These are phyloP conservation scores for Asterochloris erici DNA, from an alignment of 139 green algal species.

Conservation along the genomic window DNA sequence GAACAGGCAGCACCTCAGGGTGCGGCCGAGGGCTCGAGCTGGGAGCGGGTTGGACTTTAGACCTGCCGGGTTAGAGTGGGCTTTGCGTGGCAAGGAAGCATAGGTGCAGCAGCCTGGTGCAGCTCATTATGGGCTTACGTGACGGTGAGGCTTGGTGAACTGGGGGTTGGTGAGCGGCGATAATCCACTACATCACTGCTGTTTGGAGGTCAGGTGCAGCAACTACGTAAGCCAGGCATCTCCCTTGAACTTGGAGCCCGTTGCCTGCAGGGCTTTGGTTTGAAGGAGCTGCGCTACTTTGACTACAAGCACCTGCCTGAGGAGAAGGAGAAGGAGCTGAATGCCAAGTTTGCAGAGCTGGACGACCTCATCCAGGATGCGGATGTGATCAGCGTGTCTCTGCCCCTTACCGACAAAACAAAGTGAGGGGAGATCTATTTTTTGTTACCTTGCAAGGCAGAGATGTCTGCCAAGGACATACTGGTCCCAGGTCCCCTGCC, in stretches of 20 bases:
- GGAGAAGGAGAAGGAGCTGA: conserved; percentile 17
- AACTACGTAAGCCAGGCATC: neutral
- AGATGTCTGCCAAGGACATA: neutral
- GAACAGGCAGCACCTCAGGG: no score
- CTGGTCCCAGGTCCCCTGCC: neutral
- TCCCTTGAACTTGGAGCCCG: neutral
- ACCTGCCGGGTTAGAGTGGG: no score
- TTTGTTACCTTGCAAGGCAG: neutral
- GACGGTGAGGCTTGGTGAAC: no score
- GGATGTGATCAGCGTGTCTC: conserved; percentile 25
- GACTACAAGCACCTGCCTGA: conserved; percentile 18
- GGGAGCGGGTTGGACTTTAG: no score
- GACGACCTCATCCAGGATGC: conserved; percentile 18
- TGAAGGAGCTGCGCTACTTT: conserved; percentile 16
- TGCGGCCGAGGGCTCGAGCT: no score
- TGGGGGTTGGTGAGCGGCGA: no score
- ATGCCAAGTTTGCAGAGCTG: neutral
- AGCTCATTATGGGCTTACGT: no score
- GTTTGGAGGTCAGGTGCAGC: no score
- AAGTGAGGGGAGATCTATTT: neutral
- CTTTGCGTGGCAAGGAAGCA: no score
- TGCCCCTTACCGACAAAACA: conserved; percentile 26
- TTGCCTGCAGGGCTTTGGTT: conserved; percentile 14
- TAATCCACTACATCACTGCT: no score
- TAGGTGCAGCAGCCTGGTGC: no score